Evolutionary conservation across 371 early-diverging fungal genomes (phyloP), one percentile per base, ranked within the genome.

Genomic region (Smittium mucronatum): DNA sequence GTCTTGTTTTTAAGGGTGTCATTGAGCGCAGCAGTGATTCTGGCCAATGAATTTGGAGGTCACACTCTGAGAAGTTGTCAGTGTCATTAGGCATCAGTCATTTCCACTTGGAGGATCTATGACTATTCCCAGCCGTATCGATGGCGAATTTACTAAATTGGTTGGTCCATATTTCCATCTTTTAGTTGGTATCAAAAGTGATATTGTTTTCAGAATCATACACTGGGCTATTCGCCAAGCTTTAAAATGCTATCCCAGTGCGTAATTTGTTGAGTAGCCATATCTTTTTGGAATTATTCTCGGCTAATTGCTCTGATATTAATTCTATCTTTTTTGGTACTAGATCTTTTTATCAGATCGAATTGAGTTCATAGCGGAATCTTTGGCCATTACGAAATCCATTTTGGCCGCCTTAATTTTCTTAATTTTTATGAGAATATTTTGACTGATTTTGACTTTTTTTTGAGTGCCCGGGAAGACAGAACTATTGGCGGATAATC

Each of bases 61-160:
- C 63, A 33, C 63, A 61, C 32, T 61, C 63, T 61, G 30, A 5
- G 63, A 61, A 61, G 63, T 61, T 15, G 63, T 61, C 63, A 5
- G 5, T n/a, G 16, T 61, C 63, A 16, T n/a, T 47, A 47, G 47
- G 21, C 5, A 47, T 5, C 21, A 47, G 47, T 21, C 21, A 5
- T 21, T 21, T 5, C 47, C 47, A 47, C 47, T 47, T 47, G 47
- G 47, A 5, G 5, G 47, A 5, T 11, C 21, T 47, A 21, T 21
- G 47, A 21, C 47, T 47, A 47, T 47, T 47, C 47, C 47, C 21
- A 11, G 47, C 21, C 11, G 47, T 47, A 21, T 47, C 47, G 5
- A 11, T 47, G 21, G 47, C 47, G 11, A 47, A 21, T 11, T 47
- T 21, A 47, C 47, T 11, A 47, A 47, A 47, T 5, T 21, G 47